phyloP scores from a whole-genome alignment of 106 monocot genomes.

The Dioscorea dumetorum region DNA sequence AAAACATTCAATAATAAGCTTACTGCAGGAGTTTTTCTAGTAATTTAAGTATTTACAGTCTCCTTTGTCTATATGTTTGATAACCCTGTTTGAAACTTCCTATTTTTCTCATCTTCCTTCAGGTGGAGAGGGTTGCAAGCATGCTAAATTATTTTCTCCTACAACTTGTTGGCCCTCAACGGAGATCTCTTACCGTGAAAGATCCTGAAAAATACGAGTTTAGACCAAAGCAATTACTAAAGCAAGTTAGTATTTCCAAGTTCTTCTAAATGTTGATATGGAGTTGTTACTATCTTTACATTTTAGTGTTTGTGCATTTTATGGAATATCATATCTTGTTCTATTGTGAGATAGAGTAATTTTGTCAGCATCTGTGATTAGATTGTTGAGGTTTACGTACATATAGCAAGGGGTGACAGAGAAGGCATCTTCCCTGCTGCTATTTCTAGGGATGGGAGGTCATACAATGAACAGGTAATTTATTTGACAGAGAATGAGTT shows the following conservation, averaged over 20 bases:
- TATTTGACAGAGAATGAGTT: not conserved
- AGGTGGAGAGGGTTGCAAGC: slow-evolving; percentile 96
- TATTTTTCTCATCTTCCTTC: slow-evolving; percentile 2
- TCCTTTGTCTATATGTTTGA: not conserved
- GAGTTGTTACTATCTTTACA: no score
- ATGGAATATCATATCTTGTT: no score
- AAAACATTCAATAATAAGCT: no score
- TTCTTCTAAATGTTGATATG: not conserved
- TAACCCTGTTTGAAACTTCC: not conserved
- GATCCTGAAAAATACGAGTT: slow-evolving; percentile 99
- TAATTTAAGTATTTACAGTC: no score
- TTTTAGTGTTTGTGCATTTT: no score
- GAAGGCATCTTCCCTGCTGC: slow-evolving; percentile 69
- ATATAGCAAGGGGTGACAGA: slow-evolving; percentile 89
- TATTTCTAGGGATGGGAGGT: slow-evolving; percentile 87
- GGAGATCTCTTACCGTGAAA: slow-evolving; percentile 84
- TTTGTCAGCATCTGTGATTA: slow-evolving; percentile 16
- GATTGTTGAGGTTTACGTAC: slow-evolving; percentile 97
- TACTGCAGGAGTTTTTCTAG: no score
- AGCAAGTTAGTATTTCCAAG: slow-evolving; percentile 49
- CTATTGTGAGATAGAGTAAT: no score
- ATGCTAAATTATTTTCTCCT: slow-evolving; percentile 98
- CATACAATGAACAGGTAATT: slow-evolving; percentile 87
- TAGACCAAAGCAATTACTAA: slow-evolving; percentile 87
- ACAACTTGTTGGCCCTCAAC: slow-evolving; percentile 94